Base-by-base conservation (phyloP, 345 rosid genomes). In the Salix viminalis region DNA sequence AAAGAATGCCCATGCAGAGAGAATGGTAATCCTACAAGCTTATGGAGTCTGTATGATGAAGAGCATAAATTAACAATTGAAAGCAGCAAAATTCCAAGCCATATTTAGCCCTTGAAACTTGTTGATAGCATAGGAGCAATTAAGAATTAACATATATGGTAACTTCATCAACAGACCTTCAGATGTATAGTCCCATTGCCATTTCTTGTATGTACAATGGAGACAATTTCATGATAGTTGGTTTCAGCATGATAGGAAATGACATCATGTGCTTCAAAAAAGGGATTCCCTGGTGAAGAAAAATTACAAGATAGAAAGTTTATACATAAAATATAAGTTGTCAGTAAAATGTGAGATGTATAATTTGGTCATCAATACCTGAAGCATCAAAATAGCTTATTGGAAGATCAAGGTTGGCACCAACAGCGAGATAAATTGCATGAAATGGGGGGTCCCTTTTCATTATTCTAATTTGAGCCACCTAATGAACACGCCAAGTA, bases 391-490 rank as follows among this genome's bases (percentile, higher is more conserved):
- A 85, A 81, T 86, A 90, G 80, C 78, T 86, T 80, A 92, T 79
- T 58, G 96, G 88, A 77, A 95, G 88, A 86, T 89, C 89, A 75
- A 86, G 68, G 84, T 91, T 94, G 73, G 94, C 86, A 65, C 94
- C 97, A 83, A 91, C 83, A 68, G 97, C 90, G 65, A 95, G 89
- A 88, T 90, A 84, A 67, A 88, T 79, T 72, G 81, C 79, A 48
- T 76, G 91, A 68, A 78, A 70, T 16, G 88, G 86, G 70, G 86
- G 78, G 82, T 81, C 85, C 73, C 86, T 81, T 56, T 80, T 82
- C 76, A 85, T 77, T 70, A 88, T 81, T 89, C 97, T 88, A 82
- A 91, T 84, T 91, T 94, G 98, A 54, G 90, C 88, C 82, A 94
- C 96, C 98, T 94, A 88, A 79, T 65, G 76, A 65, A 28, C 79